These are phyloP conservation scores for Cladosporium austrohemisphaericum DNA, from an alignment of 2,329 filamentous ascomycete species.

Conservation along the genomic window DNA sequence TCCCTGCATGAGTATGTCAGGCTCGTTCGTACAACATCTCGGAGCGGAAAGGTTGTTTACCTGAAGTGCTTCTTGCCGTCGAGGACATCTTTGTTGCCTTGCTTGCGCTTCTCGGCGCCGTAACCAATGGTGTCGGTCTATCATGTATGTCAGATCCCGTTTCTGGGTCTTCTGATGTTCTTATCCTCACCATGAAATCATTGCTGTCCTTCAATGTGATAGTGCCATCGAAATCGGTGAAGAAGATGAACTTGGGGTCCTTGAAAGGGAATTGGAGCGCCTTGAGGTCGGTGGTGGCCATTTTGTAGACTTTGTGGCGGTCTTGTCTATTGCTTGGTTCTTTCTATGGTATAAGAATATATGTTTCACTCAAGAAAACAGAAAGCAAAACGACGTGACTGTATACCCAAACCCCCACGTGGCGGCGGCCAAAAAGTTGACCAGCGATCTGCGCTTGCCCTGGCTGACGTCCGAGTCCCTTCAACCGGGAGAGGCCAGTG, in stretches of 20 bases:
- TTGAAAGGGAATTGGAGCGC: constrained; percentile 43
- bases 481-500: background rate
- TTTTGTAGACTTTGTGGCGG: background rate
- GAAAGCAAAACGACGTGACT: background rate
- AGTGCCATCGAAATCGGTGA: constrained; percentile 97
- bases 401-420: constrained; percentile 8
- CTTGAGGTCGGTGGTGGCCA: constrained; percentile 36
- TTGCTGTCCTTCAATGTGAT: constrained; percentile 75
- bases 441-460: background rate
- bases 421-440: constrained; percentile 14
- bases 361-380: background rate
- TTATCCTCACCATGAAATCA: constrained; percentile 59
- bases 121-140: constrained; percentile 92
- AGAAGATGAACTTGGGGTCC: constrained; percentile 90
- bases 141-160: constrained; percentile 54
- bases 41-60: constrained; percentile 31
- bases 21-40: background rate
- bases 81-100: constrained; percentile 75
- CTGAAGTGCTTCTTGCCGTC: constrained; percentile 68
- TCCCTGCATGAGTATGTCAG: constrained; percentile 47
- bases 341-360: background rate
- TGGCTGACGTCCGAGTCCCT: background rate
- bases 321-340: background rate
- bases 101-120: constrained; percentile 65
- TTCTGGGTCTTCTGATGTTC: too few relatives aligned